phyloP scores from a whole-genome alignment of 176 grass and related monocot genomes.

The Panicum miliaceum region DNA sequence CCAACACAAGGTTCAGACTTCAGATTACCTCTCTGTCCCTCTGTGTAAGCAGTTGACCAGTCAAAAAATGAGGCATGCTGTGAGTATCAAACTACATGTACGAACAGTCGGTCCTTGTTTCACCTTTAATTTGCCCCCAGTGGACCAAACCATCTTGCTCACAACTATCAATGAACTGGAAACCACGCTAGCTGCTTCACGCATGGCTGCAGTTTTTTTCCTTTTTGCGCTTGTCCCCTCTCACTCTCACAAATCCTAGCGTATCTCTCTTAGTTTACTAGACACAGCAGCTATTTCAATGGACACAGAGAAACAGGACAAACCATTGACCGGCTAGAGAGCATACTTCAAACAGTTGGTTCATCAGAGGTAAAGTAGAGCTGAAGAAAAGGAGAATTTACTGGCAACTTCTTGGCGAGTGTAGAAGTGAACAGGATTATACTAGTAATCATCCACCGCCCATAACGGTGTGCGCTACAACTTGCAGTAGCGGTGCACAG shows the following conservation, averaged over 20 bases:
- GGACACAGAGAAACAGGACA: conserved; percentile 46
- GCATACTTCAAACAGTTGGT: conserved; percentile 40
- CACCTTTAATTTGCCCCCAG: conserved; percentile 36
- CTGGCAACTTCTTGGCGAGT: conserved; percentile 31
- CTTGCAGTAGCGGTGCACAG: conserved; percentile 9
- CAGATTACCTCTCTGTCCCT: conserved; percentile 42
- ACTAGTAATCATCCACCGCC: conserved; percentile 13
- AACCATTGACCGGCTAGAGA: conserved; percentile 46
- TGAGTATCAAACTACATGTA: conserved; percentile 42
- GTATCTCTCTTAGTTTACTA: conserved; percentile 43
- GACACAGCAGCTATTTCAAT: conserved; percentile 29
- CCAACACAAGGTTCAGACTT: conserved; percentile 24
- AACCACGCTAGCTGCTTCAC: conserved; percentile 50
- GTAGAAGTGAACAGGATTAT: conserved; percentile 29
- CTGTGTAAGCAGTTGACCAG: conserved; percentile 51
- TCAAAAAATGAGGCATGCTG: conserved; percentile 54
- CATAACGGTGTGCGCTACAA: conserved; percentile 34
- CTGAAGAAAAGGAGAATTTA: conserved; percentile 47
- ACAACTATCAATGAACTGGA: conserved; percentile 58
- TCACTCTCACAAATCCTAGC: conserved; percentile 46
- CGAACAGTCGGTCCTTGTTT: conserved; percentile 44
- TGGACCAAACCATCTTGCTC: conserved; percentile 44
- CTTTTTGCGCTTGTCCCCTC: conserved; percentile 48
- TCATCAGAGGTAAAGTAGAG: conserved; percentile 50
- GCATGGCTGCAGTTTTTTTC: conserved; percentile 40